Evolutionary conservation across 257 asterid species (phyloP).

Genomic region (Nicotiana knightiana): DNA sequence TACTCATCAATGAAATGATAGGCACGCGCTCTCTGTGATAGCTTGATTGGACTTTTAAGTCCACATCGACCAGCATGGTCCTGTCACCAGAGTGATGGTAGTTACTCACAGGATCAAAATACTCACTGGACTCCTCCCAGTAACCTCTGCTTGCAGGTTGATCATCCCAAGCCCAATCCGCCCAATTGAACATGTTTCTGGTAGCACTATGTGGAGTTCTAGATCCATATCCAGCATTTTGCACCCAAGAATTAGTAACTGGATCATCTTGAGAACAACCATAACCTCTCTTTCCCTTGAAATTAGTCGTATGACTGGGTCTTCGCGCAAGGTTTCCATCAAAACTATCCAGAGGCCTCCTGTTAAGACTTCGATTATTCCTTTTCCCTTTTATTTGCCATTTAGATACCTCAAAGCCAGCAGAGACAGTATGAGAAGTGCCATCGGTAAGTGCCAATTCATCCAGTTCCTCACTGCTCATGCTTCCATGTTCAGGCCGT

Average conservation of each 20-base stretch:
- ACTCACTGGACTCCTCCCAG: constrained; percentile 53
- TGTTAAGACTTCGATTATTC: constrained; percentile 55
- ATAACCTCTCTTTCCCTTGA: constrained; percentile 33
- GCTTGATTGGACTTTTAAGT: constrained; percentile 70
- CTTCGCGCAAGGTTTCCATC: constrained; percentile 40
- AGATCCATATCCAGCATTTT: constrained; percentile 37
- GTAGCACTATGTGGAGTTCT: constrained; percentile 30
- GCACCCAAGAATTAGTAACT: constrained; percentile 26
- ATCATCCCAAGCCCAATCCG: constrained; percentile 42
- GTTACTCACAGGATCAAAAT: constrained; percentile 33
- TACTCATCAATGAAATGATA: constrained; percentile 76
- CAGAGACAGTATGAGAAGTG: constrained; percentile 44
- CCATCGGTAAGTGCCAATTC: constrained; percentile 32
- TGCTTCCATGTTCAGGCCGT: constrained; percentile 61
- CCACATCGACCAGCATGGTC: constrained; percentile 64
- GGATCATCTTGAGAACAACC: constrained; percentile 31
- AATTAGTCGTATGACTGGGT: constrained; percentile 28
- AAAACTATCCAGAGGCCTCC: constrained; percentile 42
- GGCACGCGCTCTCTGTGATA: constrained; percentile 69
- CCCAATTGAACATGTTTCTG: constrained; percentile 30
- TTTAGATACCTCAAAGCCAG: constrained; percentile 49
- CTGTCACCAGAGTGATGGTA: constrained; percentile 42
- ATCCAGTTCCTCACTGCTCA: constrained; percentile 74
- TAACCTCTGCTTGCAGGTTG: constrained; percentile 39
- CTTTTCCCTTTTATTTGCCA: constrained; percentile 88